Base-by-base conservation (phyloP, 2,329 filamentous ascomycete species). In the Amylocarpus encephaloides region DNA sequence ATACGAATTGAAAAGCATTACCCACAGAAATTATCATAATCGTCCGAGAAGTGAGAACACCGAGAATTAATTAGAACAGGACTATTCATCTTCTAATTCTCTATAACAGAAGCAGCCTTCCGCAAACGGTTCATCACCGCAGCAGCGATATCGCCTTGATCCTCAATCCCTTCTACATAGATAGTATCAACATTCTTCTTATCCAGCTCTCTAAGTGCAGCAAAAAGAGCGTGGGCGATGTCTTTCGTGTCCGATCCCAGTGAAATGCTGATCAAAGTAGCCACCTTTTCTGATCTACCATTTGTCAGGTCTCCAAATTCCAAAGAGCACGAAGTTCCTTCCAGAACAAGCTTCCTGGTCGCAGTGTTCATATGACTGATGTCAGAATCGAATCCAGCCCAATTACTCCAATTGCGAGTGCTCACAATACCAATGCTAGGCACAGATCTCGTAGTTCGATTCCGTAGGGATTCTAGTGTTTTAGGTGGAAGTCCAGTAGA, bases 221-320 rank as follows among this genome's bases (percentile, higher is more conserved):
- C 88, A 66, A 98, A 98, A 12, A 98, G 73, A 0, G 88, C 87
- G 60, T 91, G 82, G 1, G 93, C 92, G 60, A 98, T 90, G 30
- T 79, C 79, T 58, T 80, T 79, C 0, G 82, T 83, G 40, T 86
- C 79, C 13, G 70, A 70, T 1, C 92, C 91, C 12, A 98, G 73
- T 52, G 81, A 71, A 41, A 94, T 80, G 61, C 94, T 87, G 61
- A 88, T 46, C 5, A 64, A 34, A 29, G 62, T 43, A 12, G 58
- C 63, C 15, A 59, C 40, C 10, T 50, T 44, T 13, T 19, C 6
- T 4, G 22, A 26, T 26, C 35, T 18, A 19, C 43, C 43, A 26
- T 16, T 29, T 7, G 13, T 32, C 5, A 61, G 45, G 26, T 58
- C 46, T 11, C 57, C 59, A 40, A 50, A 16, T 30, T 50, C 22